Evolutionary conservation across 805 yeast species (phyloP), one percentile per base, ranked within the genome.

Genomic region (Candida saitoana): DNA sequence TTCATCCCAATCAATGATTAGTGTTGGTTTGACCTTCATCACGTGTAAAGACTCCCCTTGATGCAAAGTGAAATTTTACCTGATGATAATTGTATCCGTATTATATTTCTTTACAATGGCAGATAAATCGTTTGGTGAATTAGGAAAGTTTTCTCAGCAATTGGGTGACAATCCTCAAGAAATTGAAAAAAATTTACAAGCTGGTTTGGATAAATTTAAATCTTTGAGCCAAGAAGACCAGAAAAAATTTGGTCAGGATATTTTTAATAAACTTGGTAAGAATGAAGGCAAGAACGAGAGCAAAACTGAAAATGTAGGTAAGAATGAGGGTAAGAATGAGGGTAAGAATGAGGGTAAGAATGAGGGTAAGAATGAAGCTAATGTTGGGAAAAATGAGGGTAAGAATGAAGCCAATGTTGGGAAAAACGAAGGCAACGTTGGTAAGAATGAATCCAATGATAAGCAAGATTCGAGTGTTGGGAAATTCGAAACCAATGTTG

Each of bases 1-100:
- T 34, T 80, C 87, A 54, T 82, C 88, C 81, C 84, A 82, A 49
- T 82, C 88, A 3, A 74, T 57, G 1, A 80, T 65, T 8, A 80
- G 37, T 14, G 32, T 29, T 29, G 32, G 32, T 29, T 29, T 29
- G 16, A 29, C 7, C 32, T 29, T 29, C 32, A 29, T 29, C 32
- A 29, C 32, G 32, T 29, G 32, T 9, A 14, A 6, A 9, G 5
- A 14, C 5, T 14, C 11, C 27, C 11, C 27, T 11, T 22, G 27
- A 22, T 22, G 27, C 11, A 6, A 14, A 29, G 32, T 29, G n/a
- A 29, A 14, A 29, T 29, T 29, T 6, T 29, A n/a, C n/a, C n/a
- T n/a, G n/a, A n/a, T n/a, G n/a, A n/a, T n/a, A n/a, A n/a, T n/a
- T n/a, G n/a, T n/a, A n/a, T n/a, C n/a, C n/a, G n/a, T n/a, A 9